These are phyloP conservation scores for Calendula officinalis DNA, from an alignment of 129 eudicot genomes.

Conservation along the genomic window DNA sequence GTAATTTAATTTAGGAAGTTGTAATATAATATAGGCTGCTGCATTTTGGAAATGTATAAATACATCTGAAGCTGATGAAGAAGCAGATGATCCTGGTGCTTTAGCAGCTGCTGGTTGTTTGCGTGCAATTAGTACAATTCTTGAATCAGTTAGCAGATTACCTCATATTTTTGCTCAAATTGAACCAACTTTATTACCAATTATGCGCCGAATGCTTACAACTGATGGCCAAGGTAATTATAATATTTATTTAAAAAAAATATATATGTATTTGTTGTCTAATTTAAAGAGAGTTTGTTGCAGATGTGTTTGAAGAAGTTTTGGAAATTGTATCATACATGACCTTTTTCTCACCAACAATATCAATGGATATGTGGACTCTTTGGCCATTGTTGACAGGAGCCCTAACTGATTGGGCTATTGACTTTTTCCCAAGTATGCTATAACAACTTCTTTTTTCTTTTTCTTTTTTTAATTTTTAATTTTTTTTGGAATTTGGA, in stretches of 20 bases:
- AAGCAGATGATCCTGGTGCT: conserved; percentile 96
- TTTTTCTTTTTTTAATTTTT: conserved; percentile 1
- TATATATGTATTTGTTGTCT: neutral
- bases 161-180: conserved; percentile 75
- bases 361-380: conserved; percentile 98
- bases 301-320: conserved; percentile 97
- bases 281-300: conserved; percentile 13
- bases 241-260: too few species aligned
- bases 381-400: conserved; percentile 94
- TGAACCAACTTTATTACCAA: conserved; percentile 89
- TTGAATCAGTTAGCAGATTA: conserved; percentile 89
- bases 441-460: neutral
- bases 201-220: conserved; percentile 90
- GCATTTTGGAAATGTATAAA: conserved; percentile 94
- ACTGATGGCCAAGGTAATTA: conserved; percentile 94
- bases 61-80: conserved; percentile 86
- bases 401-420: conserved; percentile 95
- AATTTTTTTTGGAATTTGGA: neutral
- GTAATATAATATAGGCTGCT: conserved; percentile 56
- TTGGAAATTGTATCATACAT: conserved; percentile 91
- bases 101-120: conserved; percentile 98
- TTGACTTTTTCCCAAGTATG: conserved; percentile 92
- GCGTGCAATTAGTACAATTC: conserved; percentile 97
- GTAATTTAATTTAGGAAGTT: neutral
- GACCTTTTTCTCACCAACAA: conserved; percentile 92